Evolutionary conservation across 495 filamentous ascomycete species (phyloP).

Genomic region (Wilcoxina mikolae): DNA sequence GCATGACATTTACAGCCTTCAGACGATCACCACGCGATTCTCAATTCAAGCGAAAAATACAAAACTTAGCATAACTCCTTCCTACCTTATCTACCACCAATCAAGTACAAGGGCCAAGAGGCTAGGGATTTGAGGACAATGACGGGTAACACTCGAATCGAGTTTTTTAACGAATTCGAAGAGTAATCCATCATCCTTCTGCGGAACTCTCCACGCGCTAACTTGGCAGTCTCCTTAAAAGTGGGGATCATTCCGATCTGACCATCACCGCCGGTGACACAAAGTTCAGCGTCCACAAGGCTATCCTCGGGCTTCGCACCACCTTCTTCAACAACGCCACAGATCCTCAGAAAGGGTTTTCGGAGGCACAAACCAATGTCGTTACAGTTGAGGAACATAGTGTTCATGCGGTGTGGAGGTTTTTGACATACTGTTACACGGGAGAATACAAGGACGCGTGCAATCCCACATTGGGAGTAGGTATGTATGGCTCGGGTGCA

Average conservation of each 20-base stretch:
- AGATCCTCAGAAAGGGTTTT: background rate
- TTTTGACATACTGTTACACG: background rate
- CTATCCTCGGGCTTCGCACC: conserved; percentile 1
- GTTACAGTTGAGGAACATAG: conserved; percentile 1
- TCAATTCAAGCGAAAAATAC: no score
- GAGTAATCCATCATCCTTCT: no score
- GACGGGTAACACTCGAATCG: no score
- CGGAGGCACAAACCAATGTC: background rate
- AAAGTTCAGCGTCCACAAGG: background rate
- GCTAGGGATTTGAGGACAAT: no score
- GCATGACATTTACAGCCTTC: no score
- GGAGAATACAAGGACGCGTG: background rate
- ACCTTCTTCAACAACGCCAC: conserved; percentile 5
- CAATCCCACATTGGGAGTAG: background rate
- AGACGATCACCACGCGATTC: no score
- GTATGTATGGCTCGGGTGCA: background rate
- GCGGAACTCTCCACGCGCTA: no score
- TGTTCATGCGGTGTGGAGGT: background rate
- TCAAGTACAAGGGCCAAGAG: no score
- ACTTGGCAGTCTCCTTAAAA: background rate
- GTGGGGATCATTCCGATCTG: background rate
- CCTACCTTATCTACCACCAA: no score
- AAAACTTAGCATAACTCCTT: no score
- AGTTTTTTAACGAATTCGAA: no score
- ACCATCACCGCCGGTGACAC: background rate